Base-by-base conservation (phyloP, 257 asterid genomes). In the Coffea eugenioides region DNA sequence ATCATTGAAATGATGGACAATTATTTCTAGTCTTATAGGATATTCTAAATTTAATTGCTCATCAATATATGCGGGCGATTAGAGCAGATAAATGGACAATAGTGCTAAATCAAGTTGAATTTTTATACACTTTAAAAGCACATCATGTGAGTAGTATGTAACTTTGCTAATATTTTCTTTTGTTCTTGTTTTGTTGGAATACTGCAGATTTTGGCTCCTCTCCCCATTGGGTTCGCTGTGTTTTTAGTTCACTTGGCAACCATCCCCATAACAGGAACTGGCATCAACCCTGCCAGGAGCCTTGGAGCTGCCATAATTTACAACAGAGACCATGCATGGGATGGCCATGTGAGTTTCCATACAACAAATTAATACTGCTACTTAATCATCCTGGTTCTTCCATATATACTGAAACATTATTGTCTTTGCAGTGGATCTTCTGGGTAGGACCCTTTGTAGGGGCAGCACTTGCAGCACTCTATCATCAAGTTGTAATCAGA, bases 391-490 rank as follows among this genome's bases (percentile, higher is more conserved):
- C 49, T 0, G 7, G n/a, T 4, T 2, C 57, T 51, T 1, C 15
- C 4, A 1, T 51, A 51, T 13, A 51, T 51, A 31, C 8, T 52
- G 18, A 59, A 21, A 5, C 27, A 20, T 2, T 59, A 27, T 52
- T 20, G 15, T 64, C 7, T n/a, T 67, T 62, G 34, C 93, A 91
- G 90, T 90, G 94, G 95, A 64, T 92, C 34, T 92, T 92, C 88
- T 92, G 94, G 97, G 95, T 92, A 11, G 97, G 97, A 80, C 97
- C 97, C 8, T 90, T 92, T 86, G 71, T 87, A 8, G 97, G 97
- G 79, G 97, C 97, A 79, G 97, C 92, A 6, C 90, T 92, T 25
- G 97, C 95, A 48, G 97, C 97, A 62, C 86, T 90, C 0, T 92
- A 92, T 76, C 97, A 92, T 74, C 90, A 83, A 79, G 93, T 92